Base-by-base conservation (phyloP, 331 rosid genomes). In the Acacia pycnantha region DNA sequence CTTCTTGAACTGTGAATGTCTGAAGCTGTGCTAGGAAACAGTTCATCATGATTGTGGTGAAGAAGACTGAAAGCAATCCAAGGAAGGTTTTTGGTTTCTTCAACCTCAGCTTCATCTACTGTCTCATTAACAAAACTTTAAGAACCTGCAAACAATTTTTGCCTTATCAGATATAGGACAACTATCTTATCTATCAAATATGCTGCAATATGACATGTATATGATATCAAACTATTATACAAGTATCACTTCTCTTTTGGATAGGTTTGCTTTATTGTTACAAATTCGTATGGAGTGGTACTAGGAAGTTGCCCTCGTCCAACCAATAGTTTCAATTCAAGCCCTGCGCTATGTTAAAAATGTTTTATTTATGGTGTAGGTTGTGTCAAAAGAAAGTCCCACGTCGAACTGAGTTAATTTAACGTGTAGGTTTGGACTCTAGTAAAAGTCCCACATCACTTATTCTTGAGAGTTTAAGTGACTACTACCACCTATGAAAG, bases 41-140 rank as follows among this genome's bases (percentile, higher is more conserved):
- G 78, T 80, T 77, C 87, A 82, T 85, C 85, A 80, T 50, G 43
- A 82, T 85, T 71, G 90, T 79, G 86, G 76, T 79, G 16, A 67
- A 77, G 58, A 82, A 84, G 26, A 79, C 77, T 0, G 78, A 65
- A 37, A 82, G 53, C 64, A 77, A 59, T 19, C 85, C 88, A 43
- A 82, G 69, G 56, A 84, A 82, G 31, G 83, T 37, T 70, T 56
- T 82, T 73, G 88, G 90, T 84, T 84, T 87, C 90, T 81, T 72
- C 75, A 14, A 76, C 77, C 4, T 84, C 66, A 47, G 75, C 53
- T 46, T 27, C 79, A 24, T 40, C 56, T 12, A 87, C 48, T 19
- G 21, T 76, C 62, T 16, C 66, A 16, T 44, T 14, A 66, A 47
- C 65, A 79, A 33, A 44, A 86, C 84, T 43, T 82, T 26, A 82